Conservation (phyloP, 768 basidiomycete species). For the Strobilomyces dryophilus region DNA sequence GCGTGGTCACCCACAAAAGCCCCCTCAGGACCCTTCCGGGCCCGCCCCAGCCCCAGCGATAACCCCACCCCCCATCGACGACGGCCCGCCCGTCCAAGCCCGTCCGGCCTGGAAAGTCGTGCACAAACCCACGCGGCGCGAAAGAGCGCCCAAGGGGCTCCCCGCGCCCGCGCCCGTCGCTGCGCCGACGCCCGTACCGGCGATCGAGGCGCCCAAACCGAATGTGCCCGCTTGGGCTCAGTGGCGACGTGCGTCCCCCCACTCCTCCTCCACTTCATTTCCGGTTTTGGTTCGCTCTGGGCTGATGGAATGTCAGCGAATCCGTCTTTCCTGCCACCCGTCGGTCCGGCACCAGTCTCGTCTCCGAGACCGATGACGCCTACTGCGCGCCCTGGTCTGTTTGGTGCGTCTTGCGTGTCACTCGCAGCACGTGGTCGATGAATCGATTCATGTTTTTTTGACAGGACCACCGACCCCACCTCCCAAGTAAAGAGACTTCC, state of each 20-base stretch:
- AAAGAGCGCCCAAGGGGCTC: slow-evolving; percentile 42
- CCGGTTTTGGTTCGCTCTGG: background rate
- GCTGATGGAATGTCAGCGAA: slow-evolving; percentile 46
- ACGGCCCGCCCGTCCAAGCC: slow-evolving; percentile 39
- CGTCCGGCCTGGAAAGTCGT: no score
- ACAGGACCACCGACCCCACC: slow-evolving; percentile 45
- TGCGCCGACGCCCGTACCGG: slow-evolving; percentile 25
- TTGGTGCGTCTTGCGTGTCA: slow-evolving; percentile 41
- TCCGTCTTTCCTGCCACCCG: slow-evolving; percentile 56
- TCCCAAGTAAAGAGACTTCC: slow-evolving; percentile 33
- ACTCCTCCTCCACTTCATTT: background rate
- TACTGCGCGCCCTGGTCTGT: slow-evolving; percentile 56
- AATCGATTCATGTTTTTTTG: background rate
- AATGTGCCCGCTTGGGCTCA: slow-evolving; percentile 78
- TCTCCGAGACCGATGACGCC: slow-evolving; percentile 39
- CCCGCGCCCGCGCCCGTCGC: slow-evolving; percentile 29
- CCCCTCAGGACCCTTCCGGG: slow-evolving; percentile 36
- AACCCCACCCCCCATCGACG: slow-evolving; percentile 45
- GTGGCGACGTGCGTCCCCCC: slow-evolving; percentile 61
- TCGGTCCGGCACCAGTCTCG: slow-evolving; percentile 29
- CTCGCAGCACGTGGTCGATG: background rate
- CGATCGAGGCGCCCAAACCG: slow-evolving; percentile 44
- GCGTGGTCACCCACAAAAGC: slow-evolving; percentile 12
- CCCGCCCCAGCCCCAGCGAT: slow-evolving; percentile 34
- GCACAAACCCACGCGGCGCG: slow-evolving; percentile 56